These are phyloP conservation scores for Auricularia cornea DNA, from an alignment of 768 basidiomycete species.

Conservation along the genomic window DNA sequence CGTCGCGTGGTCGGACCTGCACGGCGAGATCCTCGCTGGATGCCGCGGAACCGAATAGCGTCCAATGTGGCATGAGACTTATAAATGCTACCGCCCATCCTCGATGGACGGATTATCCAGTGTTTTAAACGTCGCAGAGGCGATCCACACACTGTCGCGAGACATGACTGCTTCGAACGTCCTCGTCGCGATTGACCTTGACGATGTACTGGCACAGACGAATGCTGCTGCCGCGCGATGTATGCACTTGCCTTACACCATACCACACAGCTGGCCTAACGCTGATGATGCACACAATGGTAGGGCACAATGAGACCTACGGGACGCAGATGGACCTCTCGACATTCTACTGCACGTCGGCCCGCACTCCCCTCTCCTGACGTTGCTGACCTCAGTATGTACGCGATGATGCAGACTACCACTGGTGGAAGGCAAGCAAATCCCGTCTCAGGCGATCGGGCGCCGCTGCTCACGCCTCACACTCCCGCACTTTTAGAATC, in stretches of 20 bases:
- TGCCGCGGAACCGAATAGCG: background rate
- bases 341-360: slow-evolving; percentile 51
- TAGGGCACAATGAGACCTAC: slow-evolving; percentile 61
- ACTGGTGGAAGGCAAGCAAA: slow-evolving; percentile 61
- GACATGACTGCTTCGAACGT: background rate
- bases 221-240: slow-evolving; percentile 50
- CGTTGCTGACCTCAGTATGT: background rate
- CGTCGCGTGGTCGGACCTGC: too few relatives aligned
- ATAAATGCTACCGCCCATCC: background rate
- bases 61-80: background rate
- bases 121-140: too few relatives aligned
- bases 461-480: background rate
- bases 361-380: background rate
- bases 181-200: slow-evolving; percentile 56
- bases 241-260: slow-evolving; percentile 22
- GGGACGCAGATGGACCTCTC: slow-evolving; percentile 47
- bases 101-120: too few relatives aligned
- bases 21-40: background rate
- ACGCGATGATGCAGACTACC: slow-evolving; percentile 42
- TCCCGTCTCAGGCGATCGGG: background rate
- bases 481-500: slow-evolving; percentile 36
- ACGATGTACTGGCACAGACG: slow-evolving; percentile 61
- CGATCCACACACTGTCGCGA: too few relatives aligned
- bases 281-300: background rate
- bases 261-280: background rate